These are phyloP conservation scores for Hypoxylon cercidicola DNA, from an alignment of 495 filamentous ascomycete genomes.

Conservation along the genomic window DNA sequence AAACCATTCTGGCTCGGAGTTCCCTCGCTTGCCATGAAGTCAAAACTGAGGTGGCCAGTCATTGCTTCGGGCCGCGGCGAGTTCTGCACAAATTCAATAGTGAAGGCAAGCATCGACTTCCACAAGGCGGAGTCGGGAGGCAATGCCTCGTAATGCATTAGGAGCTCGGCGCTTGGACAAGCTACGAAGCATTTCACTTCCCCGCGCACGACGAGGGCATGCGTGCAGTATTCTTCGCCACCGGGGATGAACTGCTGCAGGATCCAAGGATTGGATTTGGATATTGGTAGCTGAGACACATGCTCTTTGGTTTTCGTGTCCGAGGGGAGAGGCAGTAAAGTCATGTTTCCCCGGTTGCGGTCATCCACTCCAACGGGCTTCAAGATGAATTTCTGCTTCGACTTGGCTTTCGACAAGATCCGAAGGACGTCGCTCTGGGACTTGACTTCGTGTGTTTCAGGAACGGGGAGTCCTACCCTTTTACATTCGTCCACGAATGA, in stretches of 20 bases:
- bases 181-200: conserved; percentile 70
- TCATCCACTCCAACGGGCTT: conserved; percentile 67
- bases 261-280: conserved; percentile 67
- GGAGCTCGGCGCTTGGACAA: conserved; percentile 64
- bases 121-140: conserved; percentile 61
- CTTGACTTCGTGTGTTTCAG: conserved; percentile 68
- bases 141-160: conserved; percentile 72
- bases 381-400: conserved; percentile 63
- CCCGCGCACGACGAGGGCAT: conserved; percentile 70
- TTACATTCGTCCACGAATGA: conserved; percentile 66
- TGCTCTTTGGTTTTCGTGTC: conserved; percentile 63
- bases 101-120: conserved; percentile 70
- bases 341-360: conserved; percentile 54
- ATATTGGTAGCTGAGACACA: conserved; percentile 66
- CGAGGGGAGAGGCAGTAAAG: conserved; percentile 66
- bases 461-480: conserved; percentile 63
- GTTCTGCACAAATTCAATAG: conserved; percentile 62
- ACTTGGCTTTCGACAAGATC: conserved; percentile 58
- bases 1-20: conserved; percentile 12
- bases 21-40: conserved; percentile 65
- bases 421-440: conserved; percentile 62
- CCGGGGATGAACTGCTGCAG: conserved; percentile 74
- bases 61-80: conserved; percentile 53
- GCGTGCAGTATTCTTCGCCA: conserved; percentile 71
- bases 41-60: conserved; percentile 77